Conservation (phyloP, 2,329 filamentous ascomycete genomes). For the Trichoderma gracile region DNA sequence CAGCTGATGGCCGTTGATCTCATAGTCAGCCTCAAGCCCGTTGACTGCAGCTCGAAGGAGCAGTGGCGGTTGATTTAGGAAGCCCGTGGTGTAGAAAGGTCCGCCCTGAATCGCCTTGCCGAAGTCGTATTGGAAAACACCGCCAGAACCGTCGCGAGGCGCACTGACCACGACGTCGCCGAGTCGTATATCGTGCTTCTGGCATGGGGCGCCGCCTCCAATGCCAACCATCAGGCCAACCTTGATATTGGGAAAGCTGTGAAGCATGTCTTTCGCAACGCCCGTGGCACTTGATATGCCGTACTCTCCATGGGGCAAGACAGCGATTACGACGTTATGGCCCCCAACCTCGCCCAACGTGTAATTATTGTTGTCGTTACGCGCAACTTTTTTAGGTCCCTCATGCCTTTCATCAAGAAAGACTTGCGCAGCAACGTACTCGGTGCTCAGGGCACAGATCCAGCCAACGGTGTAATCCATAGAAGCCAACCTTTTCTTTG, state of each 20-base stretch:
- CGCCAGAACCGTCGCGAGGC: conserved; percentile 9
- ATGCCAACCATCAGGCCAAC: conserved; percentile 31
- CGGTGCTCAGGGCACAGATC: conserved; percentile 45
- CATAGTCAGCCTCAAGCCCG: conserved; percentile 21
- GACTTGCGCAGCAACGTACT: conserved; percentile 40
- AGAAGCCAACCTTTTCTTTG: background rate
- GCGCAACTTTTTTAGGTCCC: conserved; percentile 32
- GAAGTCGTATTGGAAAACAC: conserved; percentile 35
- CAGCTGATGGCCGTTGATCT: conserved; percentile 28
- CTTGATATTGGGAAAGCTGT: conserved; percentile 30
- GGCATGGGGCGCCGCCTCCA: conserved; percentile 40
- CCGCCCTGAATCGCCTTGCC: conserved; percentile 31
- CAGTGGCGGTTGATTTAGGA: conserved; percentile 29
- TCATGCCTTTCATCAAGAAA: conserved; percentile 29
- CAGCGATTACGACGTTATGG: conserved; percentile 31
- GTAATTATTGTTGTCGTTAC: conserved; percentile 29
- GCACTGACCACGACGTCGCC: conserved; percentile 33
- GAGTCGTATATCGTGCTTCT: conserved; percentile 39
- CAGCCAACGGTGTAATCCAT: conserved; percentile 44
- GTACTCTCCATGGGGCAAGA: conserved; percentile 28
- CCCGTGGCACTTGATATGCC: conserved; percentile 29
- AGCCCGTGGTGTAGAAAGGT: conserved; percentile 24
- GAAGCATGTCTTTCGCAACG: conserved; percentile 32
- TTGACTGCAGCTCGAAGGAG: conserved; percentile 26
- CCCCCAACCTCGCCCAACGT: conserved; percentile 27